A percentile compares a stretch with the other conserved stretches of the same genome.
Conservation (phyloP, 2,329 filamentous ascomycete species). For the Hypomyces rosellus region DNA sequence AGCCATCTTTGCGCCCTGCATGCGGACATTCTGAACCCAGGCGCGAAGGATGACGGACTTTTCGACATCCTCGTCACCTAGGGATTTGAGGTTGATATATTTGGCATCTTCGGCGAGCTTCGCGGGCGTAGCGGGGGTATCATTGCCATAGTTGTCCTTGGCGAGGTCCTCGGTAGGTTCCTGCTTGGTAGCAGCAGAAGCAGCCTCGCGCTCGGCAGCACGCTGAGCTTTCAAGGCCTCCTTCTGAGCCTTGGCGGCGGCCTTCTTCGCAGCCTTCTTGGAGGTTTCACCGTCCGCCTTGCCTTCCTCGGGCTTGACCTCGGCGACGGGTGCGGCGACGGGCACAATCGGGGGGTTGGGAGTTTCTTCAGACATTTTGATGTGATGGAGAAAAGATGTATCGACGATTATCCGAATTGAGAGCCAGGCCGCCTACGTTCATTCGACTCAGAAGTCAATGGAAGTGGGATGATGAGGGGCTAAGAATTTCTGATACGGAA, state of each 20-base stretch:
- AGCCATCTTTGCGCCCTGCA: slow-evolving; percentile 62
- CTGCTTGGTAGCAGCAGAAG: slow-evolving; percentile 60
- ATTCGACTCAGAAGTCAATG: too few relatives aligned
- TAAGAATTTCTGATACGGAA: background rate
- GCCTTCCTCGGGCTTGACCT: background rate
- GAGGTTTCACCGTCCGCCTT: slow-evolving; percentile 8
- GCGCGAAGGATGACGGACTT: slow-evolving; percentile 70
- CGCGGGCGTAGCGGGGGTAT: slow-evolving; percentile 49
- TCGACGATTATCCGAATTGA: too few relatives aligned
- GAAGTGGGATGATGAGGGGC: background rate
- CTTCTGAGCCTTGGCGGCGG: slow-evolving; percentile 78
- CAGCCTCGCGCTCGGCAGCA: slow-evolving; percentile 68
- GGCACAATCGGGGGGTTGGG: background rate
- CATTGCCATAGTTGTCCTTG: slow-evolving; percentile 73
- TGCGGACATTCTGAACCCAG: slow-evolving; percentile 70
- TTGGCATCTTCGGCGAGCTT: slow-evolving; percentile 52
- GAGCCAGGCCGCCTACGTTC: too few relatives aligned
- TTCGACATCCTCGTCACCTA: slow-evolving; percentile 60
- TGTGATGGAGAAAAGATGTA: too few relatives aligned
- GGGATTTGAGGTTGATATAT: slow-evolving; percentile 53
- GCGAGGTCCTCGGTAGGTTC: slow-evolving; percentile 61
- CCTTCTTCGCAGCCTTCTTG: slow-evolving; percentile 77
- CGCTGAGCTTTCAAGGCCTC: slow-evolving; percentile 72
- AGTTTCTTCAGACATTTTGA: background rate
- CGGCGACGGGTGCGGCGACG: background rate